phyloP scores from a whole-genome alignment of 345 rosid genomes.

The Clausena lansium region DNA sequence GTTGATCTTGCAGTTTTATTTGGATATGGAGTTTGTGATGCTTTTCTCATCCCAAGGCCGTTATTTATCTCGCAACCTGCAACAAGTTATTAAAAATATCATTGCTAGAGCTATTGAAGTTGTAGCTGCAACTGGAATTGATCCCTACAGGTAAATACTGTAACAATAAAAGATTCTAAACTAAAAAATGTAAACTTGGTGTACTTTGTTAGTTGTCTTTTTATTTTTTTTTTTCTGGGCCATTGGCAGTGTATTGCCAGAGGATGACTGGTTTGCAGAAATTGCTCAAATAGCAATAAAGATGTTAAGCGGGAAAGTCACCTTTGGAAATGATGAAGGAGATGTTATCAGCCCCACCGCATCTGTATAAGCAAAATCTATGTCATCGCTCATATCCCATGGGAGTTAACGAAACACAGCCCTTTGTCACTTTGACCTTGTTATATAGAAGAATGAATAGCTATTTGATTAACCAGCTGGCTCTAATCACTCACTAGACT shows the following conservation, averaged over 20 bases:
- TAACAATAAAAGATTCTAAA: too few relatives aligned
- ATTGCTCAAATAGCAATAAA: conserved; percentile 84
- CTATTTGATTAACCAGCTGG: neutral
- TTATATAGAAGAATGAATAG: neutral
- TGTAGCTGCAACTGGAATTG: conserved; percentile 62
- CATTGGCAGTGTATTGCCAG: conserved; percentile 62
- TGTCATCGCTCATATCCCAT: conserved; percentile 35
- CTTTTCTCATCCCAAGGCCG: conserved; percentile 88
- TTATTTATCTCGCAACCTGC: conserved; percentile 75
- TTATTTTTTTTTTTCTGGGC: too few relatives aligned
- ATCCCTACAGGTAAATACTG: conserved; percentile 59
- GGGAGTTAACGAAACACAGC: conserved; percentile 34
- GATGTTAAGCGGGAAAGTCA: conserved; percentile 64
- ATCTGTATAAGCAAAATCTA: conserved; percentile 29
- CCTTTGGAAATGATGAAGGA: conserved; percentile 45
- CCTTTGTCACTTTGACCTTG: conserved; percentile 2
- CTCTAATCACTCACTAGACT: neutral
- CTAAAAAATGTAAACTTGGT: neutral
- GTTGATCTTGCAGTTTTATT: conserved; percentile 56
- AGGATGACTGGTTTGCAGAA: conserved; percentile 95
- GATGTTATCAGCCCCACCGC: conserved; percentile 62
- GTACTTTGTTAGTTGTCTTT: too few relatives aligned
- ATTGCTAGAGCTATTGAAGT: conserved; percentile 86
- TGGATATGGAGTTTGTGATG: conserved; percentile 93
- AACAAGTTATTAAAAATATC: conserved; percentile 81